Conservation (phyloP, 2,329 filamentous ascomycete species). For the Xylariaceae sp. region DNA sequence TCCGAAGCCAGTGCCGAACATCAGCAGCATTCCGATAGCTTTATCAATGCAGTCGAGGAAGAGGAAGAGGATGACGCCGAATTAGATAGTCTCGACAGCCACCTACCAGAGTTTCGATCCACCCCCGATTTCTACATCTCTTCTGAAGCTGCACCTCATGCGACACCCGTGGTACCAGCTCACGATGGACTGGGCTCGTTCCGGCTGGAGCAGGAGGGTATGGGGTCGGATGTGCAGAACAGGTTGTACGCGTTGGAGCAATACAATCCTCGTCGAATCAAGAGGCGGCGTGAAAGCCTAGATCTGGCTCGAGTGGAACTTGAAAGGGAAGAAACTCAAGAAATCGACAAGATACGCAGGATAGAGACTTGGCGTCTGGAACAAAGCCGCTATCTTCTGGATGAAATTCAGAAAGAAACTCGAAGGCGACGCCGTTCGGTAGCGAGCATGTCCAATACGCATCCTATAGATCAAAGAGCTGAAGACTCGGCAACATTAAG, state of each 20-base stretch:
- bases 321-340: constrained; percentile 63
- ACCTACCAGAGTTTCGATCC: constrained; percentile 85
- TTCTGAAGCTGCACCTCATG: constrained; percentile 57
- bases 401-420: constrained; percentile 90
- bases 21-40: constrained; percentile 47
- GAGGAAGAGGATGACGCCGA: constrained; percentile 75
- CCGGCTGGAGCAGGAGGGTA: constrained; percentile 63
- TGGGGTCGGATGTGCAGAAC: constrained; percentile 71
- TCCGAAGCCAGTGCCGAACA: constrained; percentile 60
- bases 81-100: constrained; percentile 91
- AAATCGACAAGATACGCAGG: constrained; percentile 77
- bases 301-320: constrained; percentile 58
- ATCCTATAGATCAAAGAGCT: constrained; percentile 37
- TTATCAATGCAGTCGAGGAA: constrained; percentile 50
- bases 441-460: constrained; percentile 28
- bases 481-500: constrained; percentile 43
- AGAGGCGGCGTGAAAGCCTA: constrained; percentile 59
- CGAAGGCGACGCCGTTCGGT: constrained; percentile 63
- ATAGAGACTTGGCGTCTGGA: constrained; percentile 94
- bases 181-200: constrained; percentile 95
- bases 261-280: constrained; percentile 75
- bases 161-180: constrained; percentile 78
- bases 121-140: constrained; percentile 52
- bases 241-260: constrained; percentile 89
- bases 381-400: constrained; percentile 82